phyloP scores from a whole-genome alignment of 2,329 filamentous ascomycete species.

The Cytospora piceicola region DNA sequence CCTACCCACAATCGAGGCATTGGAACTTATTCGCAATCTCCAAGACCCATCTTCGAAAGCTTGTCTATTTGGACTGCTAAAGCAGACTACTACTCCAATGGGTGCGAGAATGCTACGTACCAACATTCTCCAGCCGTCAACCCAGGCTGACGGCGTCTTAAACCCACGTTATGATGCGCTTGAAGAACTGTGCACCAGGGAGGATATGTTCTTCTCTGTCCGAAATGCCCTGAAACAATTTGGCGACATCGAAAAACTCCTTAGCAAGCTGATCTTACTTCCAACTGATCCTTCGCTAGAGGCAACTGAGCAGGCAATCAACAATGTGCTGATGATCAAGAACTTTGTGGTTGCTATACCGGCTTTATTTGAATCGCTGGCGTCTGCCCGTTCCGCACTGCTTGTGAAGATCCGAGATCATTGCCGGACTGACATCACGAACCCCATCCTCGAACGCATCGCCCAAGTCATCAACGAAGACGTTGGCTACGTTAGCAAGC shows the following conservation, averaged over 20 bases:
- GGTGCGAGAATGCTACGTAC: slow-evolving; percentile 80
- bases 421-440: slow-evolving; percentile 67
- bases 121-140: slow-evolving; percentile 88
- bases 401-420: slow-evolving; percentile 70
- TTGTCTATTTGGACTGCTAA: slow-evolving; percentile 82
- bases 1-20: slow-evolving; percentile 78
- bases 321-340: slow-evolving; percentile 85
- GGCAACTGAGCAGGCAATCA: slow-evolving; percentile 79
- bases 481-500: slow-evolving; percentile 74
- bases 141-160: slow-evolving; percentile 66
- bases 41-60: slow-evolving; percentile 77
- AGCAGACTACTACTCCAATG: slow-evolving; percentile 87
- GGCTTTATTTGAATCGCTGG: slow-evolving; percentile 69
- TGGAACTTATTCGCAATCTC: slow-evolving; percentile 90
- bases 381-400: slow-evolving; percentile 65
- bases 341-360: slow-evolving; percentile 73
- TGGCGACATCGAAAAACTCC: slow-evolving; percentile 75
- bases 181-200: slow-evolving; percentile 77
- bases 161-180: slow-evolving; percentile 78
- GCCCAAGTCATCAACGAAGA: slow-evolving; percentile 76
- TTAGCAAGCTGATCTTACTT: slow-evolving; percentile 83
- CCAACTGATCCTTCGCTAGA: slow-evolving; percentile 67
- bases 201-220: slow-evolving; percentile 81
- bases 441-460: slow-evolving; percentile 67
- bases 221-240: slow-evolving; percentile 76